Evolutionary conservation across 2,329 filamentous ascomycete species (phyloP), one percentile per base, ranked within the genome.

Genomic region (Zasmidium angulare): DNA sequence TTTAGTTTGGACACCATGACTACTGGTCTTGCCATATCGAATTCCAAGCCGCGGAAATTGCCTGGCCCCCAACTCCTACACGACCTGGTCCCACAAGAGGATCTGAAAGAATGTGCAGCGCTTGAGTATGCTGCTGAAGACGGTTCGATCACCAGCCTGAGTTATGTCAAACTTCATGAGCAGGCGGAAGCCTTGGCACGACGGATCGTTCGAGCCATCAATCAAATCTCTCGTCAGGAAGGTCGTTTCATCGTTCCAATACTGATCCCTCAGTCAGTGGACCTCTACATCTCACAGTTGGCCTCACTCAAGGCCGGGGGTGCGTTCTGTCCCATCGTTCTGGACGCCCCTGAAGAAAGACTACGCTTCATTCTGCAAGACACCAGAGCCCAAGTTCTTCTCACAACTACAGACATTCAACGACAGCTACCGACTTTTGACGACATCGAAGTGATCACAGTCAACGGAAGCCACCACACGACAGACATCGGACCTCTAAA

Each of bases 271-370:
- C 93, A 96, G 75, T 89, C 85, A 14, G 85, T 88, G 10, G 82
- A 87, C 50, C 81, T 97, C 22, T 96, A 96, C 74, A 81, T 95
- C 58, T 82, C 90, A 1, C 83, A 90, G 62, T 74, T 96, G 48
- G 91, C 88, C 2, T 84, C 93, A 55, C 79, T 96, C 50, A 92
- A 93, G 73, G 86, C 87, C 12, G 93, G 93, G 6, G 90, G 84
- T 36, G 91, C 91, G 0, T 96, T 96, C 68, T 96, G 92, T 65
- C 92, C 93, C 0, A 77, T 97, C 57, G 89, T 89, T 61, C 81
- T 90, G 51, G 92, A 96, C 74, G 85, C 88, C 0, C 93, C 93
- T 0, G 74, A 80, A 2, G 91, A 96, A 55, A 83, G 93, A 51
- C 81, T 96, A 47, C 84, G 82, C 53, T 96, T 96, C 71, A 93